Percentiles rank a stretch among this genome's conserved stretches.
These are phyloP conservation scores for Cystofilobasidium capitatum DNA, from an alignment of 768 basidiomycete species.

Conservation along the genomic window DNA sequence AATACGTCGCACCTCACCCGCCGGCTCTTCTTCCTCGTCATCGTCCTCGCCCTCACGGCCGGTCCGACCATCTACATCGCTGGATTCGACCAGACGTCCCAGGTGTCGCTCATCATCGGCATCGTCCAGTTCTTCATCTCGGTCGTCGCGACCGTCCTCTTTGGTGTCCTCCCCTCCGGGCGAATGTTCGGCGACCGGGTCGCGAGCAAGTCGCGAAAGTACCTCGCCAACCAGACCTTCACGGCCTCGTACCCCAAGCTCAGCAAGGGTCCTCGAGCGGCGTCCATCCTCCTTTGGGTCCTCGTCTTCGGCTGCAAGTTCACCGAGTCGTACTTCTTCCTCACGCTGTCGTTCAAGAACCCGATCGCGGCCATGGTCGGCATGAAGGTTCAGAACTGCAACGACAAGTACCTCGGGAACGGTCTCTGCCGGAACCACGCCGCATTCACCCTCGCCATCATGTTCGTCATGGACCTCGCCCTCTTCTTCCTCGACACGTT, in stretches of 20 bases:
- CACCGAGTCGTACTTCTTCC: constrained; percentile 94
- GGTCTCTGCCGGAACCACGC: constrained; percentile 84
- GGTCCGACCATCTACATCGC: constrained; percentile 94
- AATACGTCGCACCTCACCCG: constrained; percentile 93
- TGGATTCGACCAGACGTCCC: constrained; percentile 57
- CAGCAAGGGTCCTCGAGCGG: constrained; percentile 54
- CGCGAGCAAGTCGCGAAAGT: constrained; percentile 87
- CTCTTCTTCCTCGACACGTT: constrained; percentile 99
- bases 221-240: constrained; percentile 96
- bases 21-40: constrained; percentile 73
- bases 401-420: constrained; percentile 73
- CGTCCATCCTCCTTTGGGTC: constrained; percentile 73
- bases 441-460: constrained; percentile 87
- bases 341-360: constrained; percentile 85
- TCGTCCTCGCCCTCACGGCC: constrained; percentile 81
- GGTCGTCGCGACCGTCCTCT: constrained; percentile 71
- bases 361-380: constrained; percentile 91
- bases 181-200: constrained; percentile 99
- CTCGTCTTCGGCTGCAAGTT: constrained; percentile 95
- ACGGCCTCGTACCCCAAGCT: constrained; percentile 86
- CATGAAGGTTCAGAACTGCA: constrained; percentile 89
- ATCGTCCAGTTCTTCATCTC: constrained; percentile 96
- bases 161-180: constrained; percentile 85
- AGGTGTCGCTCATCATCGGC: constrained; percentile 77
- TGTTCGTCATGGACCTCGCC: constrained; percentile 96